Percentiles rank a stretch among this genome's conserved stretches.
Conservation (phyloP, 129 eudicot species). For the Solidago caesia region DNA sequence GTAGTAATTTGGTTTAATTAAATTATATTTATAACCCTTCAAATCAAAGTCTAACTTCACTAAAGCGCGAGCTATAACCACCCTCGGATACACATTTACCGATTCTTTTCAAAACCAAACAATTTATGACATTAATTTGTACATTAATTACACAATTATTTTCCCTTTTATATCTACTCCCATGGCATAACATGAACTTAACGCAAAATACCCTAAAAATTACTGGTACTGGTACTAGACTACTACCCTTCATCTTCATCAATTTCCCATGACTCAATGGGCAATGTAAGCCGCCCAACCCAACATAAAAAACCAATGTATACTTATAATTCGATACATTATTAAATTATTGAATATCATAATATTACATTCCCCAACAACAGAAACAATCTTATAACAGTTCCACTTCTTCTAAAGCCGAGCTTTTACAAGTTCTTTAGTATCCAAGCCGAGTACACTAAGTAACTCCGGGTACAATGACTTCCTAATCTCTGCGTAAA, state of each 20-base stretch:
- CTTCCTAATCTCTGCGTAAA: conserved; percentile 70
- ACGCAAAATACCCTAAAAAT: not conserved
- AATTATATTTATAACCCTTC: too few relatives aligned
- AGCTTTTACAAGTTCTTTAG: conserved; percentile 21
- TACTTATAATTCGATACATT: not conserved
- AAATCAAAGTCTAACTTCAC: too few relatives aligned
- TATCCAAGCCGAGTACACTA: conserved; percentile 42
- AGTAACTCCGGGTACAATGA: conserved; percentile 58
- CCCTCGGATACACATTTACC: too few relatives aligned
- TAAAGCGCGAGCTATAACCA: too few relatives aligned
- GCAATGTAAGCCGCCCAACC: too few relatives aligned
- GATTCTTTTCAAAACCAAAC: too few relatives aligned
- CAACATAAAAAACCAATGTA: too few relatives aligned
- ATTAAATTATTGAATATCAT: not conserved
- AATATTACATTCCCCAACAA: not conserved
- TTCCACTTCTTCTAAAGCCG: conserved; percentile 19
- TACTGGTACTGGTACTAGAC: not conserved
- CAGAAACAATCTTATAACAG: conserved; percentile 15
- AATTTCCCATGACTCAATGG: too few relatives aligned
- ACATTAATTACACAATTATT: too few relatives aligned
- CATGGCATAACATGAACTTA: not conserved
- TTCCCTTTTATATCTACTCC: not conserved
- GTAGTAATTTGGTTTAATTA: too few relatives aligned
- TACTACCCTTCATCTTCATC: not conserved
- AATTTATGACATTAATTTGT: too few relatives aligned